Base-by-base conservation (phyloP, 495 filamentous ascomycete species). In the Aspergillus baeticus region DNA sequence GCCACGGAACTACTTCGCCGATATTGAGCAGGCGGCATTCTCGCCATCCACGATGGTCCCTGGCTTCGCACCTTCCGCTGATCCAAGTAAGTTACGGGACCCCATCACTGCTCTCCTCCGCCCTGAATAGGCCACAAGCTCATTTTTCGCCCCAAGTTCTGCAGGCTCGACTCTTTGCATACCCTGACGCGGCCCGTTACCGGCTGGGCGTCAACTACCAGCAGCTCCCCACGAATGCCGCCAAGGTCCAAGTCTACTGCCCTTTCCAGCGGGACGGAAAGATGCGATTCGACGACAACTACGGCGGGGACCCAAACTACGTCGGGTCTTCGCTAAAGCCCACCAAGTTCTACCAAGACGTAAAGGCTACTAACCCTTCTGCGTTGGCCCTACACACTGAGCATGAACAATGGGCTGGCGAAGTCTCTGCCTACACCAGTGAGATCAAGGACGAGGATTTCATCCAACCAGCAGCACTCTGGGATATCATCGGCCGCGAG, bases 231-330 rank as follows among this genome's bases (percentile, higher is more conserved):
- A 51, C 68, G 33, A 81, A 80, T 57, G 44, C 51, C 8, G 49
- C 66, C 10, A 49, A 54, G 57, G 62, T 71, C 45, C 73, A 83
- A 59, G 67, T 72, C 1, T 83, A 87, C 70, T 86, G 84, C 60
- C 84, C 85, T 10, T 89, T 84, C 76, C 83, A 90, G 72, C 82
- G 87, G 22, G 87, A 90, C 58, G 88, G 89, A 8, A 60, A 66
- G 49, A 86, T 85, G 72, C 73, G 76, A 21, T 63, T 83, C 14
- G 77, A 81, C 33, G 72, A 74, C 18, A 88, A 88, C 70, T 86
- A 87, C 59, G 84, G 84, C 45, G 78, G 79, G 1, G 79, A 85
- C 51, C 85, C 85, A 31, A 86, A 85, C 74, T 88, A 88, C 60
- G 81, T 83, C n/a, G n/a, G n/a, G n/a, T n/a, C n/a, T n/a, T n/a